Evolutionary conservation across 148 eudicot genomes (phyloP).

Genomic region (Camellia granthamiana): DNA sequence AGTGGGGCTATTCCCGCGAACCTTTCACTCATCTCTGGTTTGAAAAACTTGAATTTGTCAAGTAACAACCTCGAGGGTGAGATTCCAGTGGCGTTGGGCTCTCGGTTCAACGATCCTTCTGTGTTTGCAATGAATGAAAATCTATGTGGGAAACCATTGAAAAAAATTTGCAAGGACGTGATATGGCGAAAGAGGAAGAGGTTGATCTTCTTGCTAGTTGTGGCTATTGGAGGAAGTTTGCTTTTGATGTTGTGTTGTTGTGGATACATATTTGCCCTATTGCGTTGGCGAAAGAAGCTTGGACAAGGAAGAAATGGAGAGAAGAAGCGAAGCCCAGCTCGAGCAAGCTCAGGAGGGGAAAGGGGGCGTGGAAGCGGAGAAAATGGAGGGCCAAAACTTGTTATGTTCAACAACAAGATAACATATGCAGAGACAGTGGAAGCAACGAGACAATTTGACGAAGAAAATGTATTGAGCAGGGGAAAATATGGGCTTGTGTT

Average conservation of each 20-base stretch:
- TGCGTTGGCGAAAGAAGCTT: conserved; percentile 65
- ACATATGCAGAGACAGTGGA: conserved; percentile 73
- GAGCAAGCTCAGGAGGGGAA: conserved; percentile 54
- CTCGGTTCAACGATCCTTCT: conserved; percentile 47
- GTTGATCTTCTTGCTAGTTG: conserved; percentile 42
- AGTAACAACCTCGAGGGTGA: conserved; percentile 63
- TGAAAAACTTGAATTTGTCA: conserved; percentile 58
- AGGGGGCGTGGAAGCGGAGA: conserved; percentile 68
- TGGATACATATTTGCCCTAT: conserved; percentile 46
- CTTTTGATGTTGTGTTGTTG: conserved; percentile 56
- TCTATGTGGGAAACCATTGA: conserved; percentile 68
- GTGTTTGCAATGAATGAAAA: conserved; percentile 38
- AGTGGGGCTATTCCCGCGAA: conserved; percentile 64
- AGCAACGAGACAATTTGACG: conserved; percentile 79
- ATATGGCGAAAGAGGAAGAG: conserved; percentile 33
- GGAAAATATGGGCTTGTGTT: conserved; percentile 56
- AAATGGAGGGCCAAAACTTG: conserved; percentile 72
- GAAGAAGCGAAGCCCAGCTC: conserved; percentile 66
- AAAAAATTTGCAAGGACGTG: conserved; percentile 35
- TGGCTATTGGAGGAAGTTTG: conserved; percentile 44
- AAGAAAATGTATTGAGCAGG: conserved; percentile 75
- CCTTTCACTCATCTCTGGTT: conserved; percentile 39
- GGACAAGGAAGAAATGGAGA: conserved; percentile 39
- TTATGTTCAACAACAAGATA: conserved; percentile 73
- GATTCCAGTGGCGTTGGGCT: conserved; percentile 49